Base-by-base conservation (phyloP, 495 filamentous ascomycete species). In the Podospora tetraspora region DNA sequence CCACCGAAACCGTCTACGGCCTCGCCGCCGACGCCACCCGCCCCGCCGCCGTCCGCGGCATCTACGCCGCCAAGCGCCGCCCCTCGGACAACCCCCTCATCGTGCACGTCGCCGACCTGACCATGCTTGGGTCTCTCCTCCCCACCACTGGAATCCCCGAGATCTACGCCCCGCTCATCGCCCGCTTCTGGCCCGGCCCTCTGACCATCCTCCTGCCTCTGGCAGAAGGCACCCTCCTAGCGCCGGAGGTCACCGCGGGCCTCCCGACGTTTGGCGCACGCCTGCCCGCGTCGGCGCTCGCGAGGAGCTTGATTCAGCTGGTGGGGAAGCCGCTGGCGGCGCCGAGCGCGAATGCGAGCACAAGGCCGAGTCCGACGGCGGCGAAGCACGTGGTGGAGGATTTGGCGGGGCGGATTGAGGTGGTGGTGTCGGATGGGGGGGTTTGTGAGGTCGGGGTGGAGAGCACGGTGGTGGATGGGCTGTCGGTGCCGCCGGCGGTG, bases 1-100 rank as follows among this genome's bases (percentile, higher is more conserved):
- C 95, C 6, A 99, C 96, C 0, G 95, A 99, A 79, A 99, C 95
- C 7, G 95, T 99, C 11, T 99, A 99, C 78, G 95, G 95, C 2
- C 84, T 99, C 16, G 95, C 93, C 61, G 95, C 94, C 22, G 95
- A 98, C 81, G 96, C 95, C 7, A 97, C 93, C 30, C 86, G 91
- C 73, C 89, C 85, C 70, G 81, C 78, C 52, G 90, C 94, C n/a
- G 94, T 97, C n/a, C 85, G 84, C 68, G 92, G 91, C 7, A 99
- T 99, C 72, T 99, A 93, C 78, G 81, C 84, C 19, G 93, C 93
- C 9, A 99, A 99, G 79, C 90, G 91, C 62, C 81, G 95, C 59
- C 95, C 95, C 19, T 88, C 88, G 6, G 95, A 99, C 77, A 99
- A 99, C 75, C 95, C 95, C 1, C 84, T 99, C 67, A 99, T 99